These are phyloP conservation scores for Licmophora abbreviata DNA, from an alignment of 108 stramenopile species.

Conservation along the genomic window DNA sequence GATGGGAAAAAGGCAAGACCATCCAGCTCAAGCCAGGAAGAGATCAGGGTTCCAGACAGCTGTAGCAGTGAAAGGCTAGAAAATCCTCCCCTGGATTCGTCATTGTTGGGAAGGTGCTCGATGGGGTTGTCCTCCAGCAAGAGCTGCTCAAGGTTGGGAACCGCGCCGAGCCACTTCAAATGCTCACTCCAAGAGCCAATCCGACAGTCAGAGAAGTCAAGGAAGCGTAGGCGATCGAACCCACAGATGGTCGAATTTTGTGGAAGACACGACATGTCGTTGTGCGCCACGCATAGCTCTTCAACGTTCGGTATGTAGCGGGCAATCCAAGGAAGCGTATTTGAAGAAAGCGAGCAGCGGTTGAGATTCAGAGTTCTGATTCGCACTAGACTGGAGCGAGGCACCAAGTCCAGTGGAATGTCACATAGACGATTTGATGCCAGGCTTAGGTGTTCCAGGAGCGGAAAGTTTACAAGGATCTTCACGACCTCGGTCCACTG, in stretches of 20 bases:
- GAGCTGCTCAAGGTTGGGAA: constrained; percentile 59
- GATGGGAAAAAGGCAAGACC: constrained; percentile 26
- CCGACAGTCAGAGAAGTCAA: too few relatives aligned
- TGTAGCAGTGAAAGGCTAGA: constrained; percentile 44
- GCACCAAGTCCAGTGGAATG: too few relatives aligned
- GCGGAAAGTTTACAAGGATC: constrained; percentile 51
- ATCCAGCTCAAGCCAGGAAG: constrained; percentile 62
- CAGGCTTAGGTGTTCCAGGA: constrained; percentile 45
- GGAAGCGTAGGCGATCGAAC: too few relatives aligned
- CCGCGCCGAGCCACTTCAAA: neutral
- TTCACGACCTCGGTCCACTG: constrained; percentile 42
- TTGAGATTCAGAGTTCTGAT: too few relatives aligned
- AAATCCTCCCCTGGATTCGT: constrained; percentile 11
- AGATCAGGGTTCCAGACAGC: constrained; percentile 54
- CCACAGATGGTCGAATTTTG: constrained; percentile 18
- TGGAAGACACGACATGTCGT: constrained; percentile 50
- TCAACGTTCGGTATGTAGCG: constrained; percentile 59
- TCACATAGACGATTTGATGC: constrained; percentile 72
- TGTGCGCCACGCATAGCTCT: constrained; percentile 69
- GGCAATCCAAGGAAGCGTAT: constrained; percentile 38
- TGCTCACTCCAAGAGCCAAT: too few relatives aligned
- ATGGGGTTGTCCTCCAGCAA: constrained; percentile 77
- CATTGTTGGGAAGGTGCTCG: neutral
- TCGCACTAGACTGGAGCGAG: too few relatives aligned
- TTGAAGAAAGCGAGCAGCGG: too few relatives aligned